Evolutionary conservation across 768 basidiomycete genomes (phyloP), one percentile per base, ranked within the genome.

Genomic region (Suillus cothurnatus): DNA sequence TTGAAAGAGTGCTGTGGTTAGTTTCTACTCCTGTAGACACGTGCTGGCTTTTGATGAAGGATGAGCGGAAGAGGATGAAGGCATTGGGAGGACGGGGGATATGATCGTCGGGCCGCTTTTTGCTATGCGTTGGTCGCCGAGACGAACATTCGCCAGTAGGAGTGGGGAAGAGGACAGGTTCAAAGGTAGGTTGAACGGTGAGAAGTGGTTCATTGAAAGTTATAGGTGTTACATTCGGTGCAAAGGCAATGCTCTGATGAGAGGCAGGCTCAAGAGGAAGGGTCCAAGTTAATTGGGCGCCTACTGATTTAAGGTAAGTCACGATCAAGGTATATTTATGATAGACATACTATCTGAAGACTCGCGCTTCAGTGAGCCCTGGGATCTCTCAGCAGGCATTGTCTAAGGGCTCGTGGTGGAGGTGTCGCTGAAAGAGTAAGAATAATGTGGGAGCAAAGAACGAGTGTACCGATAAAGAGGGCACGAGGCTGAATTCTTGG

Each of bases 41-140:
- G 69, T 90, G 89, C 70, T 91, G 88, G 69, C 81, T 84, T 78
- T 90, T 91, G 75, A 93, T 91, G 77, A 93, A 93, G 0, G 89
- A 88, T 0, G 90, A 91, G 67, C 92, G 88, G 82, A 93, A 94
- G 71, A 94, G 84, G 72, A 93, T 94, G 79, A 94, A 94, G 31
- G 92, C 92, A 71, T 94, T 93, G 2, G 92, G 90, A 2, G 92
- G 92, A 50, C 92, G 90, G 21, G 92, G 92, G 67, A 94, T 91
- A 73, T 93, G 90, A 68, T 89, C 85, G 32, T 87, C 85, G 17
- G 86, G 84, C 73, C 89, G 90, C 78, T 90, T 89, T 81, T 86
- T 90, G 56, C 83, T 80, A 70, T 91, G 90, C 0, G 83, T 82
- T 7, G 81, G 74, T 47, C 82, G 82, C 43, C 82, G 82, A 41